These are phyloP conservation scores for Exophiala oligosperma DNA, from an alignment of 2,329 filamentous ascomycete genomes.

Conservation along the genomic window DNA sequence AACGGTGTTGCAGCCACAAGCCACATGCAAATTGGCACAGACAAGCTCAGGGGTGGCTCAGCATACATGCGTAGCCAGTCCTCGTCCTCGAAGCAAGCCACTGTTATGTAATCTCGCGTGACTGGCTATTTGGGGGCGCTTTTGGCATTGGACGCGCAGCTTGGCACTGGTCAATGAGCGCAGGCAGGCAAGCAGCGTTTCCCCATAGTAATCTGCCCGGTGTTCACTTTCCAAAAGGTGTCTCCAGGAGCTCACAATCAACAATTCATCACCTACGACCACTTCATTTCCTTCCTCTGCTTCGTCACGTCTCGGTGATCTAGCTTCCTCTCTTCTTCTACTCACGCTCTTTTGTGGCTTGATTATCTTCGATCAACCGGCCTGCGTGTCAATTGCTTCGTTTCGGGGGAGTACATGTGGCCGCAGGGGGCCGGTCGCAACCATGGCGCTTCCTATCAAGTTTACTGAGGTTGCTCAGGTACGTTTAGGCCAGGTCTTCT, in stretches of 20 bases:
- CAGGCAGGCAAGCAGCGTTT: neutral
- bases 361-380: constrained; percentile 7
- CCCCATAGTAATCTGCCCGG: constrained; percentile 7
- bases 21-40: too few species aligned
- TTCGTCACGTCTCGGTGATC: constrained; percentile 16
- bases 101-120: neutral
- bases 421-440: constrained; percentile 37
- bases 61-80: neutral
- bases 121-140: neutral
- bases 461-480: constrained; percentile 88
- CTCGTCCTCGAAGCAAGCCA: too few species aligned
- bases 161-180: constrained; percentile 8
- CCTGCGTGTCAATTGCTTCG: constrained; percentile 12
- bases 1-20: neutral
- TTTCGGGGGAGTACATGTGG: constrained; percentile 24
- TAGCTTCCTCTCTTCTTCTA: constrained; percentile 14
- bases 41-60: neutral
- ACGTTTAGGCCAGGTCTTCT: constrained; percentile 28
- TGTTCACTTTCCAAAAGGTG: constrained; percentile 22
- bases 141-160: neutral
- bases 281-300: constrained; percentile 7
- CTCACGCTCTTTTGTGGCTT: constrained; percentile 20
- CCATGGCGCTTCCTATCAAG: constrained; percentile 76
- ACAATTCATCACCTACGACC: constrained; percentile 11
- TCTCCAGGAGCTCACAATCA: constrained; percentile 25